phyloP scores from a whole-genome alignment of 768 basidiomycete genomes.

The Rhizopogon sp. region DNA sequence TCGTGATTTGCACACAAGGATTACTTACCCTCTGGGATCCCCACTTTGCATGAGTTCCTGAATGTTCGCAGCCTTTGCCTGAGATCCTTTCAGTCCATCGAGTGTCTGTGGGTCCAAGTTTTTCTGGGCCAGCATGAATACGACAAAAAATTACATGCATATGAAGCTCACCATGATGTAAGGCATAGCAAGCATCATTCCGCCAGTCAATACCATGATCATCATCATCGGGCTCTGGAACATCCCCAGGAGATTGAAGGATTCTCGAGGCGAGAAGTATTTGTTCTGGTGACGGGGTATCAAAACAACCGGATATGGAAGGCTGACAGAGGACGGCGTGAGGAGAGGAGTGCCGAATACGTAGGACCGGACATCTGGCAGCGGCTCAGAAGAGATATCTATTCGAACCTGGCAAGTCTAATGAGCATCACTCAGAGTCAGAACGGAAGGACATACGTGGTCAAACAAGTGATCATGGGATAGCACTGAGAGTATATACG shows the following conservation, averaged over 20 bases:
- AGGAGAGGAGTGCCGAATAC: constrained; percentile 64
- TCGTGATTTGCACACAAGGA: neutral
- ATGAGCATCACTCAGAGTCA: constrained; percentile 1
- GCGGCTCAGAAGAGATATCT: constrained; percentile 46
- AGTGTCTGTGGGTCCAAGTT: constrained; percentile 69
- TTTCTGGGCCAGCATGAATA: constrained; percentile 43
- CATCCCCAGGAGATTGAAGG: constrained; percentile 73
- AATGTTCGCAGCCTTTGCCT: constrained; percentile 48
- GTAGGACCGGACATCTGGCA: constrained; percentile 57
- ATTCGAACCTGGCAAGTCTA: constrained; percentile 51
- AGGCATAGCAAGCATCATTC: constrained; percentile 68
- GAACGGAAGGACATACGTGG: constrained; percentile 38
- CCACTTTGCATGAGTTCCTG: constrained; percentile 56
- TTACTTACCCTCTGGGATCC: constrained; percentile 54
- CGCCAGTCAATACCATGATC: constrained; percentile 63
- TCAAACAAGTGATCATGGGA: constrained; percentile 70
- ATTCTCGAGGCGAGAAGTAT: constrained; percentile 66
- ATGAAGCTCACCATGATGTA: constrained; percentile 58
- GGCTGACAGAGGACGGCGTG: constrained; percentile 46
- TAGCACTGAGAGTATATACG: constrained; percentile 62
- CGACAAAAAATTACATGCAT: neutral
- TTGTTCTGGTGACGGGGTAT: constrained; percentile 47
- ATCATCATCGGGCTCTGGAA: constrained; percentile 83
- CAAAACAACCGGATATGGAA: constrained; percentile 60
- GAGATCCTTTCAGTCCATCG: constrained; percentile 59